phyloP scores from a whole-genome alignment of 768 basidiomycete genomes.

The Tephrocybe rancida region DNA sequence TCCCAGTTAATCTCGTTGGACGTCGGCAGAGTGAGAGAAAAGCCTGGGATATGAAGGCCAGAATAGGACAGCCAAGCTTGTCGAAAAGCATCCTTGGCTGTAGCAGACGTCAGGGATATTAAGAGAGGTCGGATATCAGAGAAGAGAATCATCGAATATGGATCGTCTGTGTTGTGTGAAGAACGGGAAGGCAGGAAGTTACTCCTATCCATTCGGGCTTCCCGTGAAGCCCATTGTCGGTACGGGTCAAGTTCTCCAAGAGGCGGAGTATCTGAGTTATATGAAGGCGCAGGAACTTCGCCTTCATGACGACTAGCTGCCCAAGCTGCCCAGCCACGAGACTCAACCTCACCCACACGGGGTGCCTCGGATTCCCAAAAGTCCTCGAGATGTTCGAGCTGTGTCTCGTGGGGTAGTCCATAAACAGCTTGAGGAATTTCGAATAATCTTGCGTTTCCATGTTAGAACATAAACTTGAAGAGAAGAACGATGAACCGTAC shows the following conservation, averaged over 20 bases:
- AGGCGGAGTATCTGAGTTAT: constrained; percentile 9
- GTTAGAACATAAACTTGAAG: neutral
- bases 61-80: constrained; percentile 70
- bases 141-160: constrained; percentile 74
- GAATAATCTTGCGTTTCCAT: constrained; percentile 51
- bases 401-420: constrained; percentile 43
- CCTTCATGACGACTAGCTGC: constrained; percentile 44
- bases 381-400: constrained; percentile 66
- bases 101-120: constrained; percentile 43
- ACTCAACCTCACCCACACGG: constrained; percentile 69
- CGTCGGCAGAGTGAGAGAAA: constrained; percentile 42
- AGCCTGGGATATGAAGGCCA: constrained; percentile 74
- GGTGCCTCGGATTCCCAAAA: constrained; percentile 85
- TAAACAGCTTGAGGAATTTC: constrained; percentile 50
- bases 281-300: constrained; percentile 8
- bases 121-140: constrained; percentile 67
- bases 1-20: constrained; percentile 47
- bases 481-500: constrained; percentile 40
- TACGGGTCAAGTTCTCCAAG: constrained; percentile 59
- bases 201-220: constrained; percentile 48
- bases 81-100: constrained; percentile 60
- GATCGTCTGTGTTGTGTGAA: constrained; percentile 58
- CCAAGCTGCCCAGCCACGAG: constrained; percentile 75
- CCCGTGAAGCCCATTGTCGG: constrained; percentile 63
- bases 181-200: constrained; percentile 56